Base-by-base conservation (phyloP, 2,329 filamentous ascomycete genomes). In the Trichophaea hybrida region DNA sequence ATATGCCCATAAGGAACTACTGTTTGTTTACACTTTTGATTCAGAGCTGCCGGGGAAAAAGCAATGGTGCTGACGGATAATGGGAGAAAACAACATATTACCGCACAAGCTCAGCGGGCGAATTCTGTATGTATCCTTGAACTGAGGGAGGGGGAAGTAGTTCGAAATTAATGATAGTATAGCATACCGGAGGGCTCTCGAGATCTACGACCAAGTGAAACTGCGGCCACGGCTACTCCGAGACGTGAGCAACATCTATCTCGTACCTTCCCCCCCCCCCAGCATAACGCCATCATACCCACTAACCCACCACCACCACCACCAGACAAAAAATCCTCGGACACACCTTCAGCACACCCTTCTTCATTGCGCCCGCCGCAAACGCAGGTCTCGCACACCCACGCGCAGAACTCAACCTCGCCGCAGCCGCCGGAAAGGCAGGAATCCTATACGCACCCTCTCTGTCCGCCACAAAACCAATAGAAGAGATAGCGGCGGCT, bases 321-420 rank as follows among this genome's bases (percentile, higher is more conserved):
- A 24, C 24, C 24, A 24, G 24, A 3, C 24, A 77, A 4, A 77
- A 73, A 15, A 75, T 80, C 57, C 70, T 80, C 37, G 77, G 77
- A 35, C 71, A 77, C 70, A 76, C 78, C 69, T 77, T 78, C 69
- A 76, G 74, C 0, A 73, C 74, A 0, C 78, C 78, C n/a, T 76
- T 80, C 71, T 80, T 76, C 71, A 79, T 80, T 67, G 73, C 72
- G 59, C 77, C 78, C 4, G 75, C 74, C 7, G 75, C 77, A 32
- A 71, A 72, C 5, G 77, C 70, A 15, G 74, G 69, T 33, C 74
- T 75, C 56, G 77, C 68, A 6, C 72, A 79, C 62, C 68, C 71
- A 0, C 72, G 75, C 1, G 77, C 71, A 24, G 78, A 80, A 70
- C 65, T 73, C 6, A 77, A 77, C 66, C 69, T 81, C 31, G 73